Evolutionary conservation across 1,284 basidiomycete species (phyloP).

Genomic region (Cystobasidiaceae sp.): DNA sequence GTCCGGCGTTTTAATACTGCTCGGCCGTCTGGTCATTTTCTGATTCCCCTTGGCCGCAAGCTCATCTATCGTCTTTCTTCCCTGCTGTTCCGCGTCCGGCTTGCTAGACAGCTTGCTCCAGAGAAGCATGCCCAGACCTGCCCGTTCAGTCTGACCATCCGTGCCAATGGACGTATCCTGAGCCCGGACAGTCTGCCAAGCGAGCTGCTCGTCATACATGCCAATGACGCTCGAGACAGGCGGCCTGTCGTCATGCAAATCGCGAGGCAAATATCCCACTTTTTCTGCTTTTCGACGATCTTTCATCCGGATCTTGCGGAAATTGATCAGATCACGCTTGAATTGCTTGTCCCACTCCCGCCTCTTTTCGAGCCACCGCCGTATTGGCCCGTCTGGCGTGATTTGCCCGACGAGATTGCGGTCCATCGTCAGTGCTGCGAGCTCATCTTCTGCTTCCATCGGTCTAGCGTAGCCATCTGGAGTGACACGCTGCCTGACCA

Average conservation of each 20-base stretch:
- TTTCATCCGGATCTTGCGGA: conserved; percentile 38
- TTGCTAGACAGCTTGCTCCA: conserved; percentile 43
- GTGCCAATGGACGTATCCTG: conserved; percentile 41
- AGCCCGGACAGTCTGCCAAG: conserved; percentile 44
- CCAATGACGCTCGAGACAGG: conserved; percentile 45
- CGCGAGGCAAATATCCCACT: conserved; percentile 45
- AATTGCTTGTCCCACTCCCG: conserved; percentile 46
- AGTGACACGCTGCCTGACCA: conserved; percentile 84
- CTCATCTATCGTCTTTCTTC: conserved; percentile 43
- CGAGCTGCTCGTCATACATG: conserved; percentile 45
- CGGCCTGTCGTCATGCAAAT: conserved; percentile 43
- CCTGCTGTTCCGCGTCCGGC: conserved; percentile 41
- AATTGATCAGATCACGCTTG: conserved; percentile 40
- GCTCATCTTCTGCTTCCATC: conserved; percentile 64
- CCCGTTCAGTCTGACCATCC: conserved; percentile 41
- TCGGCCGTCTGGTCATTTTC: conserved; percentile 42
- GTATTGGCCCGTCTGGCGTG: conserved; percentile 26
- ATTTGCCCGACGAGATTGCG: conserved; percentile 55
- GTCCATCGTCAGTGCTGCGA: conserved; percentile 62
- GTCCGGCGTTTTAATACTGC: conserved; percentile 30
- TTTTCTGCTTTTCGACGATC: conserved; percentile 43
- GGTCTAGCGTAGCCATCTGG: conserved; percentile 68
- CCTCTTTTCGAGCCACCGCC: conserved; percentile 45
- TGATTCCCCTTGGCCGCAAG: conserved; percentile 43
- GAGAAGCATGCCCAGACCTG: conserved; percentile 19